A percentile compares a stretch with the other conserved stretches of the same genome.
Conservation (phyloP, 306 rosid genomes). For the Urtica urens region DNA sequence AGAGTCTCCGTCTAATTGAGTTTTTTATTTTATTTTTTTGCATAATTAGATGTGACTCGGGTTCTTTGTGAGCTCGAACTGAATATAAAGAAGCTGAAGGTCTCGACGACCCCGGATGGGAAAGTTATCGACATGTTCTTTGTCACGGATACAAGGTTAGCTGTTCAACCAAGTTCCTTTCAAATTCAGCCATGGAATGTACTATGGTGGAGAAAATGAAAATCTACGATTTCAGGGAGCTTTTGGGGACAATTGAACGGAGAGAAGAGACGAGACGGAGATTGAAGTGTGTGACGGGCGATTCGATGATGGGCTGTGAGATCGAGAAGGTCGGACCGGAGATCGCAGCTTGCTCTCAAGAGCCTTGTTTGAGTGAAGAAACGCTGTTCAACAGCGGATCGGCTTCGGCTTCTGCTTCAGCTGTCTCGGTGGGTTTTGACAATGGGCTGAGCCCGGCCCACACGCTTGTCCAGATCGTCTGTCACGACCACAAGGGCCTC, state of each 20-base stretch:
- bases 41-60: constrained; percentile 54
- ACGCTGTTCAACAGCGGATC: constrained; percentile 26
- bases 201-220: too few relatives aligned
- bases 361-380: constrained; percentile 48
- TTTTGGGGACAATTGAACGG: constrained; percentile 62
- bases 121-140: constrained; percentile 90
- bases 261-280: constrained; percentile 43
- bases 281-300: constrained; percentile 33
- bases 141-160: constrained; percentile 76
- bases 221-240: constrained; percentile 75
- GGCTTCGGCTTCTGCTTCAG: constrained; percentile 31
- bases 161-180: background rate
- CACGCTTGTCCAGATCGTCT: constrained; percentile 77
- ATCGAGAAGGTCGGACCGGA: constrained; percentile 62
- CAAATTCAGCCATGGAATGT: background rate
- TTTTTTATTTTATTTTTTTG: background rate
- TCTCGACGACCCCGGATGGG: constrained; percentile 91
- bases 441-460: constrained; percentile 86
- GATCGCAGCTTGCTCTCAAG: constrained; percentile 46
- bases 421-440: constrained; percentile 53
- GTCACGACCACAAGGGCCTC: constrained; percentile 95
- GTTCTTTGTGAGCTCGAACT: constrained; percentile 87
- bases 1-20: background rate
- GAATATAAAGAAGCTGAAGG: constrained; percentile 76
- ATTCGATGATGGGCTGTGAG: constrained; percentile 48